Percentiles rank a stretch among this genome's conserved stretches.
Evolutionary conservation across 2,329 filamentous ascomycete species (phyloP).

Genomic region (Penicillium corylophilum): DNA sequence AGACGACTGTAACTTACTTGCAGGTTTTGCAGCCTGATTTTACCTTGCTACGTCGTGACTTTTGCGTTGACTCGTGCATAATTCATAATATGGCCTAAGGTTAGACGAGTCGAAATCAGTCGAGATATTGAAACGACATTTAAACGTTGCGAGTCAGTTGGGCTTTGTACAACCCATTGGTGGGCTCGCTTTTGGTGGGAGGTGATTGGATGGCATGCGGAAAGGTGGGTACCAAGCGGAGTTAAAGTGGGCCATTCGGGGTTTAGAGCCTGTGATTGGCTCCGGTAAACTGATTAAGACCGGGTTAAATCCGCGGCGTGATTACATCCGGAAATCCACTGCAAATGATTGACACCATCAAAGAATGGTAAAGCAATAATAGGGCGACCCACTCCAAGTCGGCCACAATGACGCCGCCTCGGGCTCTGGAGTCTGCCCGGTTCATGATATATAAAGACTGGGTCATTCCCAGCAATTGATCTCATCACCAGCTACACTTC

Average conservation of each 20-base stretch:
- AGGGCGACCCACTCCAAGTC: background rate
- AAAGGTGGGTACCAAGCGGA: background rate
- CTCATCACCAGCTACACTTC: background rate
- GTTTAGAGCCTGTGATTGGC: background rate
- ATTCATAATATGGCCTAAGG: no score
- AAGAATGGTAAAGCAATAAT: background rate
- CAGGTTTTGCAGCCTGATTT: slow-evolving; percentile 35
- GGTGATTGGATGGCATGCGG: background rate
- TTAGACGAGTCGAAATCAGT: background rate
- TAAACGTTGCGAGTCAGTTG: background rate
- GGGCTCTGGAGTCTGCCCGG: background rate
- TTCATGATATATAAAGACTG: background rate
- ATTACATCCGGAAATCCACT: no score
- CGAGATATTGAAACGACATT: background rate
- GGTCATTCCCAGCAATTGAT: background rate
- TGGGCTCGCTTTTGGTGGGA: background rate
- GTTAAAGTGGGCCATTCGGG: background rate
- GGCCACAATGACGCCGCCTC: background rate
- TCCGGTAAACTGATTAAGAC: background rate
- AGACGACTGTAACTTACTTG: slow-evolving; percentile 25
- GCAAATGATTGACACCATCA: no score
- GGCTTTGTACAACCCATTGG: background rate
- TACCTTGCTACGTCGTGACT: slow-evolving; percentile 8
- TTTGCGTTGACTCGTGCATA: no score
- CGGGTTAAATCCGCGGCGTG: background rate